Conservation (phyloP, 495 filamentous ascomycete genomes). For the Penicillium steckii region DNA sequence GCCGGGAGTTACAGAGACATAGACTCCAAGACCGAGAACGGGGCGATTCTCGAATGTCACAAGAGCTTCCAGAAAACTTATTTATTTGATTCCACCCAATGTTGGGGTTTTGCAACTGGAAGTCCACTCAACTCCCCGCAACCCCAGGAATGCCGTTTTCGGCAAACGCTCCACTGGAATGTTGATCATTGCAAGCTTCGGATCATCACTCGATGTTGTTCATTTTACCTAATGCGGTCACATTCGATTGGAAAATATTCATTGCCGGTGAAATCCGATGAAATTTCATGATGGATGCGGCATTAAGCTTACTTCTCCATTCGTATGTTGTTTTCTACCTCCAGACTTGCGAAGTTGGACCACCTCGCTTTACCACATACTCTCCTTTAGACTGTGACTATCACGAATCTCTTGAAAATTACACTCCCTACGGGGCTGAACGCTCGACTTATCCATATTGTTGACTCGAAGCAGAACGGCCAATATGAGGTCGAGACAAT, state of each 20-base stretch:
- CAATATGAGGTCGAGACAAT: slow-evolving; percentile 3
- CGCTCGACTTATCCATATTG: neutral
- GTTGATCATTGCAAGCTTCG: neutral
- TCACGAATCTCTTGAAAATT: neutral
- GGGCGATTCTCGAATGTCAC: neutral
- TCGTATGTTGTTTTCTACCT: neutral
- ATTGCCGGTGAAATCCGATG: neutral
- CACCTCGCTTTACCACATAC: neutral
- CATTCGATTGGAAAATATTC: neutral
- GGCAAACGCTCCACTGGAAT: slow-evolving; percentile 8
- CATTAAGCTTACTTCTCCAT: neutral
- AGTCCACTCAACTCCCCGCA: no score
- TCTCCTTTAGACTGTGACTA: neutral
- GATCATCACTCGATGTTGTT: neutral
- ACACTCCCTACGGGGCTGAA: neutral
- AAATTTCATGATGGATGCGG: neutral
- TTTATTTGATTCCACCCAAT: no score
- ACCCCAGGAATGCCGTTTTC: slow-evolving; percentile 6
- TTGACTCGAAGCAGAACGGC: neutral
- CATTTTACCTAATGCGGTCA: neutral
- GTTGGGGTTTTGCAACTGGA: no score
- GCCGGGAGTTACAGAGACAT: no score
- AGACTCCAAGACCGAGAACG: no score
- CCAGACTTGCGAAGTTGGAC: no score
- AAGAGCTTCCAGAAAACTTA: no score